Base-by-base conservation (phyloP, 345 rosid genomes). In the Citrus unshiu region DNA sequence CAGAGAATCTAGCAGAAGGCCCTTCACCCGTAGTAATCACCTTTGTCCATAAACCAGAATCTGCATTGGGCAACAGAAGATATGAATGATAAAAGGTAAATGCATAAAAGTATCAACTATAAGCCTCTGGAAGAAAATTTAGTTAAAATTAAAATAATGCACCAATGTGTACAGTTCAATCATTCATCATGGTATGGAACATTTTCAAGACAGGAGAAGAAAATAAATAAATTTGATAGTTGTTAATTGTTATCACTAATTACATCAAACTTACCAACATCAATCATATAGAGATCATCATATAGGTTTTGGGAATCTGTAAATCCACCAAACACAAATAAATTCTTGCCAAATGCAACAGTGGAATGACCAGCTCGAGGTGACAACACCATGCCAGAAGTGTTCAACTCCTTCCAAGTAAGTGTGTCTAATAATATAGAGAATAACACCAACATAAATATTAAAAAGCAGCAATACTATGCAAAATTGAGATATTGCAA, bases 301-400 rank as follows among this genome's bases (percentile, higher is more conserved):
- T 93, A 94, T 39, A 96, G 90, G 83, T 92, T 94, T 86, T 96
- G 98, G 63, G 95, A 93, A 85, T 93, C 97, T 0, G 98, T 90
- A 85, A 93, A 96, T 83, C 99, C 99, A 79, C 99, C 99, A 85
- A 91, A 96, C 69, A 96, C 98, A 85, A 89, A 93, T 70, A 96
- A 82, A 79, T 89, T 87, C 85, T 88, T 94, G 84, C 99, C 97
- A 81, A 96, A 84, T 73, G 97, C 87, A 83, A 92, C 89, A 34
- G 99, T 87, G 12, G 94, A 87, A 84, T 96, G 98, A 24, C 99
- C 99, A 82, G 98, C 99, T 83, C 99, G 92, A 74, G 99, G 98
- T 73, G 98, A 81, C 88, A 96, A 72, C 79, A 84, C 85, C 85
- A 87, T 91, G 78, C 99, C 99, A 24, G 91, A 77, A 51, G 98